These are phyloP conservation scores for maize (Zea mays) DNA, from an alignment of 176 grass and related monocot species.

Conservation along the genomic window Zm-B73-REFERENCE-NAM-5.0 NC_050098.1:53376501-53377000, in stretches of 20 bases:
- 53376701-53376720: not conserved
- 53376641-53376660: not conserved
- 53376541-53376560: slow-evolving; percentile 86
- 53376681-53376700: not conserved
- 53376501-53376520: slow-evolving; percentile 98
- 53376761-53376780: not conserved
- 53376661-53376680: not conserved
- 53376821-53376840: not conserved
- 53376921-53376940: not conserved
- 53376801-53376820: not conserved
- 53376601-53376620: not conserved
- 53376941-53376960: not conserved
- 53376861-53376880: not conserved
- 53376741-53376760: not conserved
- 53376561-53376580: slow-evolving; percentile 40
- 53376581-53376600: slow-evolving; percentile 29
- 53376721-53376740: no score
- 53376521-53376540: slow-evolving; percentile 87
- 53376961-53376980: not conserved
- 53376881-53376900: not conserved
- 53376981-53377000: not conserved
- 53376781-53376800: not conserved
- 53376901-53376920: not conserved
- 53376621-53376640: slow-evolving; percentile 3
- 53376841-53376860: not conserved